phyloP scores from a whole-genome alignment of 1,284 basidiomycete genomes.

The Coniferiporia sulphurascens region DNA sequence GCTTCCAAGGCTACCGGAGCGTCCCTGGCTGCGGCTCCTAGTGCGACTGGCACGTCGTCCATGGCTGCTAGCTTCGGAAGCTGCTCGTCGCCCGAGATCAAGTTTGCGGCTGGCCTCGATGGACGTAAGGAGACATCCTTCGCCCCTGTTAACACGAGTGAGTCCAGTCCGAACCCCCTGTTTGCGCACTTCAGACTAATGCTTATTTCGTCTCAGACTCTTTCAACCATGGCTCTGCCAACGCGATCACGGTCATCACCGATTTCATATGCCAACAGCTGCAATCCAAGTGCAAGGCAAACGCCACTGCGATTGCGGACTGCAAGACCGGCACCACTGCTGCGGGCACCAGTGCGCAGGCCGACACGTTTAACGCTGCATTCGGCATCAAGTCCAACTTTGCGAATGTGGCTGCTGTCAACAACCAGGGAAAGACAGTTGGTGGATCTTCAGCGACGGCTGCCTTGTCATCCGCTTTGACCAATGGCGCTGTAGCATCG shows the following conservation, averaged over 20 bases:
- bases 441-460: too few relatives aligned
- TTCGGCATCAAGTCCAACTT: conserved; percentile 14
- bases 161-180: conserved; percentile 5
- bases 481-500: too few relatives aligned
- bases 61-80: conserved; percentile 36
- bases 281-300: neutral
- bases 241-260: too few relatives aligned
- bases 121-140: too few relatives aligned
- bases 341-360: conserved; percentile 31
- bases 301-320: neutral
- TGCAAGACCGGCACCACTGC: neutral
- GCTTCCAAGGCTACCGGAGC: neutral
- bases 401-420: conserved; percentile 9
- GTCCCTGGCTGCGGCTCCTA: conserved; percentile 19
- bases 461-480: too few relatives aligned
- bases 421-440: too few relatives aligned
- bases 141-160: conserved; percentile 41
- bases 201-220: too few relatives aligned
- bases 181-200: neutral
- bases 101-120: conserved; percentile 47
- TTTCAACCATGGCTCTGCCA: too few relatives aligned
- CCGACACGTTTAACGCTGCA: conserved; percentile 3
- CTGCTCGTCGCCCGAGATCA: conserved; percentile 46
- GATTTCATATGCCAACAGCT: too few relatives aligned
- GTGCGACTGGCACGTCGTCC: conserved; percentile 23